These are phyloP conservation scores for Collybiopsis confluens DNA, from an alignment of 768 basidiomycete genomes.

Conservation along the genomic window DNA sequence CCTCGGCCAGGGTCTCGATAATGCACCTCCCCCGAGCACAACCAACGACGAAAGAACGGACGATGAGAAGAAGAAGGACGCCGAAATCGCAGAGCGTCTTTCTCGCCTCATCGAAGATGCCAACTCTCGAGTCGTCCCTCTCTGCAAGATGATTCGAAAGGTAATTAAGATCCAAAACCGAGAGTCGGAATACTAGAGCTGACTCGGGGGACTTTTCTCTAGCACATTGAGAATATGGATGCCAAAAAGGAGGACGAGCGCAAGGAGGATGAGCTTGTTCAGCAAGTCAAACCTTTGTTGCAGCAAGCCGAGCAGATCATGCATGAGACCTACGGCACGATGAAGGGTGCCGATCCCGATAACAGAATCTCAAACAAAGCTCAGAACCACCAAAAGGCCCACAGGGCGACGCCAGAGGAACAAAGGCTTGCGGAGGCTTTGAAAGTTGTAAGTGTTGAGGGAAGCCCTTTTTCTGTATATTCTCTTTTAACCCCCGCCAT, in stretches of 20 bases:
- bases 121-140: conserved; percentile 23
- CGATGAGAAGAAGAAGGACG: conserved; percentile 20
- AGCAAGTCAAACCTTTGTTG: conserved; percentile 30
- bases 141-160: conserved; percentile 33
- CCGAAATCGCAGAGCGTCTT: conserved; percentile 29
- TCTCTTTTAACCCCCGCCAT: neutral
- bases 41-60: conserved; percentile 17
- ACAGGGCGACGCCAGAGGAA: conserved; percentile 32
- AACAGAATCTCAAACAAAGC: conserved; percentile 28
- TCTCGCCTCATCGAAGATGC: conserved; percentile 31
- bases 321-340: conserved; percentile 31
- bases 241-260: conserved; percentile 30
- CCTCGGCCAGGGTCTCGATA: neutral
- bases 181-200: too few species aligned
- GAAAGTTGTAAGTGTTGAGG: conserved; percentile 26
- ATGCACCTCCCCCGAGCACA: neutral
- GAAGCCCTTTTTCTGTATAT: neutral
- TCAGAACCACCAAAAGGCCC: conserved; percentile 28
- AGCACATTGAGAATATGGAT: conserved; percentile 33
- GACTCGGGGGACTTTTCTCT: neutral
- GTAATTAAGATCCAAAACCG: conserved; percentile 27
- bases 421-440: conserved; percentile 34
- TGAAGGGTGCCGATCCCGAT: conserved; percentile 34
- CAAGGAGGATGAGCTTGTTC: conserved; percentile 30
- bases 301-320: conserved; percentile 33